phyloP scores from a whole-genome alignment of 2,329 filamentous ascomycete species.

The Hypoxylon sp. region DNA sequence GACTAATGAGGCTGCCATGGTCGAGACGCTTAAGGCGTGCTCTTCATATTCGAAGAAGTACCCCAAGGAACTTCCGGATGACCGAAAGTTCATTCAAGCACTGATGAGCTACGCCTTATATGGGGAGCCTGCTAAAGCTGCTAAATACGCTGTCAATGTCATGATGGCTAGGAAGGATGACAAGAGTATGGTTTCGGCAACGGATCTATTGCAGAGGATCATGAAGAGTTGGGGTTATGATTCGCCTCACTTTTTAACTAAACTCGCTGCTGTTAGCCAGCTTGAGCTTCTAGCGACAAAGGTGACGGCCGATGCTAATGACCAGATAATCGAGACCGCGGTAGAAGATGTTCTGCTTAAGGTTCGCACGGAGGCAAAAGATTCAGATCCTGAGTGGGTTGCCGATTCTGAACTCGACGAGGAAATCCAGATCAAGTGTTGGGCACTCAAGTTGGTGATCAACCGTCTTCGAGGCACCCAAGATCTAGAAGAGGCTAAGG shows the following conservation, averaged over 20 bases:
- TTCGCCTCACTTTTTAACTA: conserved; percentile 80
- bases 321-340: conserved; percentile 83
- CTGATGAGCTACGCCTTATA: conserved; percentile 87
- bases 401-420: conserved; percentile 79
- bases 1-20: conserved; percentile 79
- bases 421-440: conserved; percentile 85
- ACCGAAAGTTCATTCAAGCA: conserved; percentile 84
- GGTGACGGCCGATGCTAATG: conserved; percentile 79
- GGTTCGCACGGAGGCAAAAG: conserved; percentile 74
- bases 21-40: conserved; percentile 94
- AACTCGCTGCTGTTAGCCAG: conserved; percentile 79
- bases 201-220: conserved; percentile 83
- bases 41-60: conserved; percentile 91
- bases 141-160: conserved; percentile 95
- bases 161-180: conserved; percentile 81
- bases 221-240: conserved; percentile 82
- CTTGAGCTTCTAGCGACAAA: conserved; percentile 81
- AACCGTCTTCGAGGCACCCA: conserved; percentile 81
- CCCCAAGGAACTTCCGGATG: conserved; percentile 84
- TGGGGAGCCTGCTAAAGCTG: conserved; percentile 83
- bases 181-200: conserved; percentile 85
- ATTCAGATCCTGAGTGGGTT: conserved; percentile 75
- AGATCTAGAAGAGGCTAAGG: conserved; percentile 68
- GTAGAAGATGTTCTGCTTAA: conserved; percentile 81
- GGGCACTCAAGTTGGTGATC: conserved; percentile 87